Percentiles rank a stretch among this genome's conserved stretches.
Conservation (phyloP, 345 rosid species). For the sweet orange (Citrus sinensis) region DVS_A1.0 CM039166.1:25027001-25027500, state of each 20-base stretch:
- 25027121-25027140: conserved; percentile 49
- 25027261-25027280: neutral
- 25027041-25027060: neutral
- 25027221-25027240: conserved; percentile 71
- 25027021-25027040: conserved; percentile 41
- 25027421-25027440: conserved; percentile 65
- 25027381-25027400: conserved; percentile 45
- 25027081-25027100: neutral
- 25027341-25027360: neutral
- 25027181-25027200: conserved; percentile 69
- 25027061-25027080: neutral
- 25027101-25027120: conserved; percentile 22
- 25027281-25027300: neutral
- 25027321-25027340: neutral
- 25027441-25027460: conserved; percentile 64
- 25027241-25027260: neutral
- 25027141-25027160: conserved; percentile 50
- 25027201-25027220: conserved; percentile 61
- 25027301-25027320: neutral
- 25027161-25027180: conserved; percentile 64
- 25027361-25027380: conserved; percentile 7
- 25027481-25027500: conserved; percentile 69
- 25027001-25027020: conserved; percentile 58
- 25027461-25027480: conserved; percentile 41
- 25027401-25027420: conserved; percentile 61